These are phyloP conservation scores for Suillus subluteus DNA, from an alignment of 768 basidiomycete species.

Conservation along the genomic window DNA sequence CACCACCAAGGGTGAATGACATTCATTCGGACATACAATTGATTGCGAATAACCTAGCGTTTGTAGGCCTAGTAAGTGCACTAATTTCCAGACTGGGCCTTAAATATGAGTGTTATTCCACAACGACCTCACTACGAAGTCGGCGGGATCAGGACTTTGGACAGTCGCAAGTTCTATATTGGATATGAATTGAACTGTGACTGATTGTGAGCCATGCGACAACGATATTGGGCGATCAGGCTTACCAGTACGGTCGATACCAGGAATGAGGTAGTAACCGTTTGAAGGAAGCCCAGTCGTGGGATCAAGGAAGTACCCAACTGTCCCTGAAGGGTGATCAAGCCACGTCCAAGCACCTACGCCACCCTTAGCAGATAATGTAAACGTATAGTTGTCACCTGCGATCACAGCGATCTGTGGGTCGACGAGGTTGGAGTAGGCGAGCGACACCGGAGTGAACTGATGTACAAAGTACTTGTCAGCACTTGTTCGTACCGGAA, in stretches of 20 bases:
- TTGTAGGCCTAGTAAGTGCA: too few species aligned
- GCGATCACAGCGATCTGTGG: conserved; percentile 46
- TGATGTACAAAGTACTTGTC: conserved; percentile 21
- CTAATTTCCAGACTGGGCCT: too few species aligned
- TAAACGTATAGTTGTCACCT: conserved; percentile 45
- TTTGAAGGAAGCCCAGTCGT: conserved; percentile 46
- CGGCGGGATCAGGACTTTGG: too few species aligned
- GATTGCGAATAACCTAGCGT: too few species aligned
- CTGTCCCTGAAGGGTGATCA: conserved; percentile 57
- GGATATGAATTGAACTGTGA: too few species aligned
- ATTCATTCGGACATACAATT: too few species aligned
- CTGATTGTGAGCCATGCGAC: too few species aligned
- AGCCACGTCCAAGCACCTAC: conserved; percentile 64
- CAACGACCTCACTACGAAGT: too few species aligned
- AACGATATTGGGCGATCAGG: too few species aligned
- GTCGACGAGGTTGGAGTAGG: conserved; percentile 49
- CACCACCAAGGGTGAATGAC: too few species aligned
- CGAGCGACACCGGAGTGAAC: conserved; percentile 58
- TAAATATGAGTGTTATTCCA: too few species aligned
- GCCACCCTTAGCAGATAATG: conserved; percentile 54
- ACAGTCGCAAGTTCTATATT: too few species aligned
- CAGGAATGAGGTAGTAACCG: conserved; percentile 59
- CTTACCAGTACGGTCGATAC: conserved; percentile 15
- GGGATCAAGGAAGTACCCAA: conserved; percentile 54
- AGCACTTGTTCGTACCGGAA: background rate